Conservation (phyloP, 768 basidiomycete genomes). For the Russula olivacea region DNA sequence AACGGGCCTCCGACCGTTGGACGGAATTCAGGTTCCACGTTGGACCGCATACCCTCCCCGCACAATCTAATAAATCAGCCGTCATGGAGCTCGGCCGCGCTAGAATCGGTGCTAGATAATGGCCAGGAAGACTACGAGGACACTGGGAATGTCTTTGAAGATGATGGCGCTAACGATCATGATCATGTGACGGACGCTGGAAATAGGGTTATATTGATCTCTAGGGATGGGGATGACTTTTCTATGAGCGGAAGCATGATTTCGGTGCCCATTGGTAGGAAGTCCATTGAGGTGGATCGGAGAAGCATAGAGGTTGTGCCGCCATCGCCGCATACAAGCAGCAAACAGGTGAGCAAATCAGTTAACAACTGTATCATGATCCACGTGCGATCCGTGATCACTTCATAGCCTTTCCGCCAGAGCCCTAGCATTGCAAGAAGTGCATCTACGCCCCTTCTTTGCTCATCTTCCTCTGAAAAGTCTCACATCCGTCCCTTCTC, state of each 20-base stretch:
- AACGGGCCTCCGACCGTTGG: not conserved
- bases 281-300: not conserved
- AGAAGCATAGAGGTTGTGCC: conserved; percentile 20
- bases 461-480: not conserved
- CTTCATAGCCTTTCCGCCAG: not conserved
- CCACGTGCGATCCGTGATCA: not conserved
- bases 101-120: not conserved
- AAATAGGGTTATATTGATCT: conserved; percentile 13
- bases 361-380: not conserved
- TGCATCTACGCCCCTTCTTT: conserved; percentile 12
- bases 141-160: not conserved
- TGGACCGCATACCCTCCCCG: not conserved
- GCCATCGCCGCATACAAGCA: conserved; percentile 8
- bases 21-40: not conserved
- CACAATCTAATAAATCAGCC: not conserved
- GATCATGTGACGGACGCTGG: not conserved
- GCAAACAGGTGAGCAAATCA: conserved; percentile 2
- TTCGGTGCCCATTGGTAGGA: not conserved
- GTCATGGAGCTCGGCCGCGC: not conserved
- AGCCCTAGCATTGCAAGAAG: conserved; percentile 8
- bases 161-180: not conserved
- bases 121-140: not conserved
- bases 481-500: not conserved
- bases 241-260: not conserved
- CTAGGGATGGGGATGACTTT: conserved; percentile 15